Conservation (phyloP, 2,329 filamentous ascomycete genomes). For the Fusarium camptoceras region DNA sequence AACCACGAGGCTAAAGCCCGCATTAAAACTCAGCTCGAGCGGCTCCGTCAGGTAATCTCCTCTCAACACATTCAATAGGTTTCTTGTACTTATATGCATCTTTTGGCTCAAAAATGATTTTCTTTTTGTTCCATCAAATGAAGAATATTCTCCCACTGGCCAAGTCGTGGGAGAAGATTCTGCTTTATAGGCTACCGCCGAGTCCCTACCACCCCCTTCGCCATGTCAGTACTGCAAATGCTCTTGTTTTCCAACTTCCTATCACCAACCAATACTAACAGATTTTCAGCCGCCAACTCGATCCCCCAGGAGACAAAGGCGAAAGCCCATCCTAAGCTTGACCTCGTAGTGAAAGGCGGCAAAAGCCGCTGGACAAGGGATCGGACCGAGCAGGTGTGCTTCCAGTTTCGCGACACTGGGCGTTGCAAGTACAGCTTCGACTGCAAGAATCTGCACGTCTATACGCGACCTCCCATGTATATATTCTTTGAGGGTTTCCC, state of each 20-base stretch:
- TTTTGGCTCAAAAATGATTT: not conserved
- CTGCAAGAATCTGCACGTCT: not conserved
- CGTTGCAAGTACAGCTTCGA: not conserved
- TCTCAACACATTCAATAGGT: too few relatives aligned
- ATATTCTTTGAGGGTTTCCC: slow-evolving; percentile 23
- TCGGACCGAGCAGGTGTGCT: not conserved
- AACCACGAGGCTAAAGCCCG: not conserved
- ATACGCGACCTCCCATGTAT: slow-evolving; percentile 5
- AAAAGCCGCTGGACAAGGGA: not conserved
- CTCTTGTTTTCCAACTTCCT: not conserved
- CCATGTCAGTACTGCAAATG: not conserved
- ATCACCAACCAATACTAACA: not conserved
- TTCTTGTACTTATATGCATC: not conserved
- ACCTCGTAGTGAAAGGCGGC: not conserved
- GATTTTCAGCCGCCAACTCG: not conserved
- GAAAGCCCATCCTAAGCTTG: not conserved
- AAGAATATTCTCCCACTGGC: not conserved
- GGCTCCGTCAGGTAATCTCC: not conserved
- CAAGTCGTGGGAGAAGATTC: not conserved
- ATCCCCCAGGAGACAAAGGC: not conserved
- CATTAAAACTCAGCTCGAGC: not conserved
- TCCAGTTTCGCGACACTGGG: not conserved
- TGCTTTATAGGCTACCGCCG: not conserved
- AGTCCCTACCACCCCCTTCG: not conserved
- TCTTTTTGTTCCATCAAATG: not conserved